A percentile compares a stretch with the other conserved stretches of the same genome.
Conservation (phyloP, 441 rosid genomes). For the Adansonia gregorii region DNA sequence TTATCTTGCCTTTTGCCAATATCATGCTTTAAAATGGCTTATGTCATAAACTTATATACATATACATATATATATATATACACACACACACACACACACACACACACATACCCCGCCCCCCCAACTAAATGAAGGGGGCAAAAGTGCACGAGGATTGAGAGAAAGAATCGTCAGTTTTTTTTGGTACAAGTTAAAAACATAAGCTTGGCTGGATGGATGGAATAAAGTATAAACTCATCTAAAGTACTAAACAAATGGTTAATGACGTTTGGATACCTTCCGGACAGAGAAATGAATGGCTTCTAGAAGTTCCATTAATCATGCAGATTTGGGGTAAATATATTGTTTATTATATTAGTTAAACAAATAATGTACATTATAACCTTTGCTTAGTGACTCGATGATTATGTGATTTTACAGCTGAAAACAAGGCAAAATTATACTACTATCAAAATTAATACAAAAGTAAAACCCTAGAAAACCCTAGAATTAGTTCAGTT, state of each 20-base stretch:
- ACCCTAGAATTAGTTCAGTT: too few species aligned
- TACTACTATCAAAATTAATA: too few species aligned
- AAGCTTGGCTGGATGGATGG: not conserved
- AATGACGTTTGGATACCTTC: not conserved
- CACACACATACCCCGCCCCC: too few species aligned
- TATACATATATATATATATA: too few species aligned
- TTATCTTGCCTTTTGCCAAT: not conserved
- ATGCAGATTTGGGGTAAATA: not conserved
- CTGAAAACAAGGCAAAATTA: not conserved
- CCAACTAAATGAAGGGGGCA: too few species aligned
- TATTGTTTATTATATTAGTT: too few species aligned
- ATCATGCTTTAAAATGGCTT: not conserved
- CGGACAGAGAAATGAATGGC: too few species aligned
- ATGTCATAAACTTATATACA: too few species aligned
- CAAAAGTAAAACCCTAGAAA: too few species aligned
- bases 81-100: too few species aligned
- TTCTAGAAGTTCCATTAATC: not conserved
- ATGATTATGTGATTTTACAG: not conserved
- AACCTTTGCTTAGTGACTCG: not conserved
- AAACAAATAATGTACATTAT: not conserved
- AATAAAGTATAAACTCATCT: not conserved
- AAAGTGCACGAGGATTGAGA: not conserved
- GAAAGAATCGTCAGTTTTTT: conserved; percentile 3
- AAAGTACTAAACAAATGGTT: not conserved
- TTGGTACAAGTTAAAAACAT: not conserved